Base-by-base conservation (phyloP, 495 filamentous ascomycete genomes). In the Chaetomium cochliodes region DNA sequence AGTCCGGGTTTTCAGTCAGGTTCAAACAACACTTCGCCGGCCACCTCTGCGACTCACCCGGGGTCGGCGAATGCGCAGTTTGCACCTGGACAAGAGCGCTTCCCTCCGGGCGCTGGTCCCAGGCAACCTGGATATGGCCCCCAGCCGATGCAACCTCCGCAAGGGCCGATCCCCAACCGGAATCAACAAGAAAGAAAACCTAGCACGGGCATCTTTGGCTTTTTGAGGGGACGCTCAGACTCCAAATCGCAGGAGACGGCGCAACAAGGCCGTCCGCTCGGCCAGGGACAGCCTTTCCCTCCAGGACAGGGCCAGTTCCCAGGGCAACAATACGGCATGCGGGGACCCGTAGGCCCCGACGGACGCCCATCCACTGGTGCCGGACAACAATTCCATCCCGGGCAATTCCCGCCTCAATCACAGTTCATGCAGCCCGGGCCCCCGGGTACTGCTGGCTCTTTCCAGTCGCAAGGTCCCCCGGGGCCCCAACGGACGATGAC, bases 121-220 rank as follows among this genome's bases (percentile, higher is more conserved):
- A 56, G 58, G 9, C 66, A 68, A 26, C 66, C 66, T 12, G 62
- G 62, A 0, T 41, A 68, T 46, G 58, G 25, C 18, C 54, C 62
- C 13, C 62, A 52, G 8, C 37, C 47, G 30, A 37, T 52, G 53
- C 65, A 23, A 15, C 47, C 53, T 5, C 65, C 58, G 22, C 61
- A 64, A 41, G 46, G 44, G 18, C 44, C 58, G 3, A 28, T 46
- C 20, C 58, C 64, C 0, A 67, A 70, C 15, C 37, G 50, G 8
- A 67, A 63, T 5, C 58, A 64, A 37, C 58, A 64, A 42, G 58
- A 28, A 5, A 62, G 64, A 15, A 74, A 73, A 28, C 58, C 68
- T 2, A 62, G 55, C 18, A 65, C 67, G 26, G 74, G 72, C 12
- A n/a, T 76, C 12, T 70, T 76, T 12, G 72, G 74, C 5, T 69